phyloP scores from a whole-genome alignment of 805 yeast species.

The Myxozyma neotropica region DNA sequence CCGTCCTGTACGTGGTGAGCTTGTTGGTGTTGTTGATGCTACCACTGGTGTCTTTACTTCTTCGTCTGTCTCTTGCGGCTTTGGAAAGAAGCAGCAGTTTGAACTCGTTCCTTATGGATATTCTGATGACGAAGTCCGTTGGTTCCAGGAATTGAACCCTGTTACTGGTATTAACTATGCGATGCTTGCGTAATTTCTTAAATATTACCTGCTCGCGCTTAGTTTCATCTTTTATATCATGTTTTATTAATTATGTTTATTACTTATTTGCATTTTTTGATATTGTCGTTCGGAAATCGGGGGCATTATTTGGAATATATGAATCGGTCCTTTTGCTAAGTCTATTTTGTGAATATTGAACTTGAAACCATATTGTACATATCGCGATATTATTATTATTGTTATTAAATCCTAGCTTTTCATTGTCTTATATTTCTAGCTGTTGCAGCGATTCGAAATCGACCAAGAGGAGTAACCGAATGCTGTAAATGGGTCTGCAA shows the following conservation, averaged over 20 bases:
- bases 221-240: neutral
- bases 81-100: slow-evolving; percentile 30
- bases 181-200: slow-evolving; percentile 5
- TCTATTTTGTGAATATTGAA: neutral
- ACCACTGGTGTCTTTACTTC: slow-evolving; percentile 21
- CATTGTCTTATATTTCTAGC: neutral
- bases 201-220: neutral
- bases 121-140: slow-evolving; percentile 15
- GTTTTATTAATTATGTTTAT: too few relatives aligned
- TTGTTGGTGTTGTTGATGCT: slow-evolving; percentile 25
- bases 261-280: too few relatives aligned
- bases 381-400: neutral
- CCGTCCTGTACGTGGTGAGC: slow-evolving; percentile 24
- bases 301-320: too few relatives aligned
- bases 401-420: neutral
- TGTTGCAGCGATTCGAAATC: slow-evolving; percentile 5
- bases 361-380: neutral
- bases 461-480: neutral
- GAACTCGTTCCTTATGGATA: slow-evolving; percentile 25
- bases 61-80: slow-evolving; percentile 23
- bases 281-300: neutral
- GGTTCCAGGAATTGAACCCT: slow-evolving; percentile 29
- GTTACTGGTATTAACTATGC: slow-evolving; percentile 23
- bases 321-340: neutral
- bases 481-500: neutral